Percentiles rank a stretch among this genome's conserved stretches.
phyloP scores from a whole-genome alignment of 2,329 filamentous ascomycete genomes.

The Arthrobotrys sphaeroides region DNA sequence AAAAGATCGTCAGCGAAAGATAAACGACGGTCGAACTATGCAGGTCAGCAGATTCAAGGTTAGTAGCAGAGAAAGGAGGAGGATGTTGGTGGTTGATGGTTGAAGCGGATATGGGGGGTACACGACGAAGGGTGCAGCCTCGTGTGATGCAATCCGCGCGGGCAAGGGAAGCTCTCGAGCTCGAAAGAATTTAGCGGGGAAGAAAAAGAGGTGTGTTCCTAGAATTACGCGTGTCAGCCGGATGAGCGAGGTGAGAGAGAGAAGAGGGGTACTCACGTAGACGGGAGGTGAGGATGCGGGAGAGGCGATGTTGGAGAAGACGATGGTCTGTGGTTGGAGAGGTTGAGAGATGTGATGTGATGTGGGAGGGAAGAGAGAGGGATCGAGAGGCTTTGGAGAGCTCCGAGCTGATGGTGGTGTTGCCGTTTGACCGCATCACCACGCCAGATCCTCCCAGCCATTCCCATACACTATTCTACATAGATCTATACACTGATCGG shows the following conservation, averaged over 20 bases:
- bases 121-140: conserved; percentile 54
- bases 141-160: conserved; percentile 51
- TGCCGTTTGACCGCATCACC: no score
- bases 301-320: neutral
- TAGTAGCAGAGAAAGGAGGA: conserved; percentile 10
- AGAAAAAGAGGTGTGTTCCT: conserved; percentile 32
- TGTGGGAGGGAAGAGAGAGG: neutral
- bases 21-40: neutral
- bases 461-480: no score
- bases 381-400: conserved; percentile 5
- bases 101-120: conserved; percentile 27
- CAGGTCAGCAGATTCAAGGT: neutral
- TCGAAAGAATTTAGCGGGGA: conserved; percentile 54
- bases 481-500: no score
- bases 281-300: neutral
- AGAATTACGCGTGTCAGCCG: conserved; percentile 42
- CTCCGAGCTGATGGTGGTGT: neutral
- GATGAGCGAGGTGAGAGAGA: neutral
- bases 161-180: conserved; percentile 50
- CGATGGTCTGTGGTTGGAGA: neutral
- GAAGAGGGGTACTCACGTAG: conserved; percentile 30
- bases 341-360: conserved; percentile 5
- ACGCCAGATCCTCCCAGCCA: no score
- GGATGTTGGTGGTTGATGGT: neutral
- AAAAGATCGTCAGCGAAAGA: conserved; percentile 13